Percentiles rank a stretch among this genome's conserved stretches.
Evolutionary conservation across 169 alveolate species (phyloP).

Genomic region (Plasmodium vivax): DNA sequence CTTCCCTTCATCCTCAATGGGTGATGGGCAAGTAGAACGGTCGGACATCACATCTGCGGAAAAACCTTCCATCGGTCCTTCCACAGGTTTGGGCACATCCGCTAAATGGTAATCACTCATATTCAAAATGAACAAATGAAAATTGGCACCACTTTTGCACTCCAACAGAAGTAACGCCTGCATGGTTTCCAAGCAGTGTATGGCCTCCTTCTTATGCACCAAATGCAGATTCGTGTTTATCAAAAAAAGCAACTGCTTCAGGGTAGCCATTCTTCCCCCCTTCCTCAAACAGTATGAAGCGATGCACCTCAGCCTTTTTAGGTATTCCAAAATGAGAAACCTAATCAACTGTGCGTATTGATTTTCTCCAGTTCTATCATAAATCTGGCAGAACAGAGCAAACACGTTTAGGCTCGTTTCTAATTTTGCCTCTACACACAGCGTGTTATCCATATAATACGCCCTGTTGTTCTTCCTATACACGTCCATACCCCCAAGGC

Average conservation of each 20-base stretch:
- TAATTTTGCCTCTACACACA: constrained; percentile 4
- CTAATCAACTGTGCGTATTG: constrained; percentile 31
- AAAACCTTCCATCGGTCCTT: neutral
- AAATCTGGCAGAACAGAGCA: neutral
- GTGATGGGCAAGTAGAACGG: neutral
- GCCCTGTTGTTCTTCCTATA: constrained; percentile 5
- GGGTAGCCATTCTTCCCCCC: neutral
- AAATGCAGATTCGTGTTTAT: constrained; percentile 18
- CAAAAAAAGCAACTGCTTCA: constrained; percentile 29
- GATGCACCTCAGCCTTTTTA: constrained; percentile 6
- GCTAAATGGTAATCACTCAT: constrained; percentile 2
- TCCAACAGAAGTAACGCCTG: constrained; percentile 6
- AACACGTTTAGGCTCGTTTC: constrained; percentile 45
- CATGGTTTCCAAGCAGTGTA: constrained; percentile 10
- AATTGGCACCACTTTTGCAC: neutral
- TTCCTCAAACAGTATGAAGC: constrained; percentile 22
- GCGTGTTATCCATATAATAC: neutral
- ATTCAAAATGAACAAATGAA: constrained; percentile 41
- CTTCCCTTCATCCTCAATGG: neutral
- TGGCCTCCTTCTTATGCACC: constrained; percentile 1
- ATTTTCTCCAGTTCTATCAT: neutral
- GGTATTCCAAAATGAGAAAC: constrained; percentile 23
- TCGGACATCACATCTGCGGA: neutral
- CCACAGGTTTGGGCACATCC: neutral
- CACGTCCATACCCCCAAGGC: constrained; percentile 47